Evolutionary conservation across 306 rosid genomes (phyloP), one percentile per base, ranked within the genome.

Genomic region (Ziziphus jujuba): DNA sequence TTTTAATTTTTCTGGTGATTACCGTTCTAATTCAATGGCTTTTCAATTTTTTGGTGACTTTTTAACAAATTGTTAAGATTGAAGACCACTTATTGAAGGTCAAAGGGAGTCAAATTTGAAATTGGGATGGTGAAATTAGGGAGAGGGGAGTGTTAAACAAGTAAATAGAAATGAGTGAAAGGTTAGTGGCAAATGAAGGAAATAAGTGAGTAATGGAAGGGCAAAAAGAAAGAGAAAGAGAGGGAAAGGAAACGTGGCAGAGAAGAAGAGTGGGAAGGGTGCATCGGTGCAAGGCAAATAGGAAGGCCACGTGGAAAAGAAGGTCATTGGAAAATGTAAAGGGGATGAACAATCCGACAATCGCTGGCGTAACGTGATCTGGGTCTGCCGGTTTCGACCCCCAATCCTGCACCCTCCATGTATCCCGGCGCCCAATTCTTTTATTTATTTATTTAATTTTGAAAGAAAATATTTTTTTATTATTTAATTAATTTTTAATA

Each of bases 241-340:
- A 6, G 20, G 16, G 17, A n/a, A 59, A 2, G 15, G 12, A 49
- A 53, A 76, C 69, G 96, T 76, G 87, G 84, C 87, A 20, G 3
- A 24, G 48, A 35, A 14, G 23, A 16, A 60, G 76, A 74, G 69
- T 17, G 4, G 3, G 53, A 12, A 52, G 0, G 54, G 72, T 72
- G 87, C 66, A 50, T 66, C 62, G 84, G 36, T 78, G 88, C 82
- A 57, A 50, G 60, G 77, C 69, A 31, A 9, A 28, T 31, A 16
- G 51, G 9, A 4, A 20, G 20, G 71, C 79, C 87, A 82, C 88
- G 90, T 82, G 84, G 73, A 52, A 38, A n/a, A 61, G 75, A 56
- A 56, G 51, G 33, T 17, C 55, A 48, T 65, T 36, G 72, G 70
- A 47, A 74, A 69, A 17, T 11, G 53, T 10, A 50, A 52, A 57